phyloP scores from a whole-genome alignment of 2,329 filamentous ascomycete species.

The Plenodomus biglobosus region DNA sequence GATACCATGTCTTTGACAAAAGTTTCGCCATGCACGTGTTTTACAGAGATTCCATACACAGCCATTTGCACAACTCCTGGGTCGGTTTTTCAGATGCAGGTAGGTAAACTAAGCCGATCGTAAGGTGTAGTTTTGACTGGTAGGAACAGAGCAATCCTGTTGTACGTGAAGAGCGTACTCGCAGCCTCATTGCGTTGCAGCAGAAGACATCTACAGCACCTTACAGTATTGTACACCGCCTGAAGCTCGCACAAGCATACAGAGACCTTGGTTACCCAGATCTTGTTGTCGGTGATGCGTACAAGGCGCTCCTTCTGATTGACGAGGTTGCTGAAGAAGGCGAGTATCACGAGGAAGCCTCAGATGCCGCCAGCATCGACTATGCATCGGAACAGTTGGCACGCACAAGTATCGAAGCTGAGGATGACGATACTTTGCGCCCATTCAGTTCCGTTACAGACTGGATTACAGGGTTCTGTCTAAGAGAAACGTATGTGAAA shows the following conservation, averaged over 20 bases:
- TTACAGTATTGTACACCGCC: constrained; percentile 45
- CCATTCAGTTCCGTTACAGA: not conserved
- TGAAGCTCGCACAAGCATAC: constrained; percentile 71
- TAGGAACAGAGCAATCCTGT: not conserved
- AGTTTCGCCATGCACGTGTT: too few species aligned
- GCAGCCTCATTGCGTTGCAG: constrained; percentile 30
- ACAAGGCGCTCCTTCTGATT: constrained; percentile 81
- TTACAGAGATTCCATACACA: too few species aligned
- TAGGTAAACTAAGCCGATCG: constrained; percentile 2
- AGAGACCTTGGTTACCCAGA: constrained; percentile 81
- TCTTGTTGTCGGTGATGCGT: constrained; percentile 85
- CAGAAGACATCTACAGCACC: constrained; percentile 27
- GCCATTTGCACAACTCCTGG: not conserved
- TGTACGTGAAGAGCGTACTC: constrained; percentile 16
- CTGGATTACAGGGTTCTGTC: constrained; percentile 26
- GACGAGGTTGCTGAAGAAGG: constrained; percentile 78
- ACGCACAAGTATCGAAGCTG: constrained; percentile 2
- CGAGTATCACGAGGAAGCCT: constrained; percentile 75
- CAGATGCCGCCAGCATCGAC: constrained; percentile 53
- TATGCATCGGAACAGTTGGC: constrained; percentile 15
- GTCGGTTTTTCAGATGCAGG: constrained; percentile 10
- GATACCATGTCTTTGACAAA: not conserved
- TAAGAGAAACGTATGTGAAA: constrained; percentile 36
- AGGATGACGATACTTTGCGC: not conserved
- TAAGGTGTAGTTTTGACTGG: not conserved